phyloP scores from a whole-genome alignment of 2,329 filamentous ascomycete species.

The Aspergillus sp. region DNA sequence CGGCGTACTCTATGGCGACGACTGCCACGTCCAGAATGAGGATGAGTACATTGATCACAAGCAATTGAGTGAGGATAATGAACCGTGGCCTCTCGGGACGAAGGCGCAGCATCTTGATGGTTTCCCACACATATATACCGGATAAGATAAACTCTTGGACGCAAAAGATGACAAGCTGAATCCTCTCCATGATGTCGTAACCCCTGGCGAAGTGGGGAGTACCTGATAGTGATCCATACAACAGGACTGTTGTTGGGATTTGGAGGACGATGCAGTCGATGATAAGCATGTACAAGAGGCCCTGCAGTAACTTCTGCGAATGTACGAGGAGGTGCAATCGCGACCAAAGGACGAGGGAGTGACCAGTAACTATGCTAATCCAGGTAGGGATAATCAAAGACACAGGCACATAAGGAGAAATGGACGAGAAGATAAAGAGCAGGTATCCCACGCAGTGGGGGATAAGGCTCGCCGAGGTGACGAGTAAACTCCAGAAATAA shows the following conservation, averaged over 20 bases:
- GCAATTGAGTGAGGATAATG: constrained; percentile 45
- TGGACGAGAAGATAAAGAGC: constrained; percentile 40
- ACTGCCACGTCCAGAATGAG: constrained; percentile 49
- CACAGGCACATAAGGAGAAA: constrained; percentile 32
- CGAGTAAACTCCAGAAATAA: constrained; percentile 49
- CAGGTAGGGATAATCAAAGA: constrained; percentile 41
- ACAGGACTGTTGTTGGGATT: constrained; percentile 42
- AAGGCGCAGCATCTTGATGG: constrained; percentile 46
- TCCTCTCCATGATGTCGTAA: constrained; percentile 48
- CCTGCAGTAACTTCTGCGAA: constrained; percentile 31
- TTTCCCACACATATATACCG: constrained; percentile 52
- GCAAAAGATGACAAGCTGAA: constrained; percentile 56
- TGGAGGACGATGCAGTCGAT: constrained; percentile 41
- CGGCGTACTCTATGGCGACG: constrained; percentile 42
- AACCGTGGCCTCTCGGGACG: constrained; percentile 22
- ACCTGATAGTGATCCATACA: constrained; percentile 32
- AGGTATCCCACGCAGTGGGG: constrained; percentile 44
- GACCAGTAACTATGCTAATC: constrained; percentile 46
- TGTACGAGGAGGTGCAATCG: constrained; percentile 46
- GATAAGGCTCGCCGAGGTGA: constrained; percentile 40
- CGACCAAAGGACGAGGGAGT: constrained; percentile 49
- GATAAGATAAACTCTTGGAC: constrained; percentile 55
- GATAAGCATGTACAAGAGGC: constrained; percentile 45
- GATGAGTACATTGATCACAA: constrained; percentile 53
- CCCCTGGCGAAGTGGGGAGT: constrained; percentile 11